These are phyloP conservation scores for Plasmodium knowlesi DNA, from an alignment of 169 alveolate species.

Conservation along the genomic window DNA sequence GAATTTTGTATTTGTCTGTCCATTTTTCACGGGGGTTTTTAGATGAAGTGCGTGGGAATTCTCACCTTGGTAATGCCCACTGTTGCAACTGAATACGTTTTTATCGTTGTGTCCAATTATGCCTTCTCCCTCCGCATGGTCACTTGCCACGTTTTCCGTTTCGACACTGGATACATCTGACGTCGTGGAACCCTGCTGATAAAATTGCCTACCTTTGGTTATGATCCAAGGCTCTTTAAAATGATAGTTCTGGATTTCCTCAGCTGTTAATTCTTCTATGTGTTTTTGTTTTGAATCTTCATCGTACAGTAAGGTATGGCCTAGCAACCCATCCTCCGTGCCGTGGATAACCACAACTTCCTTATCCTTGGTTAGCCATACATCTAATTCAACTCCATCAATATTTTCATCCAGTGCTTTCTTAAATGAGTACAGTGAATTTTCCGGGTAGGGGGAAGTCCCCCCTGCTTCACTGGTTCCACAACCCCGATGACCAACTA, in stretches of 20 bases:
- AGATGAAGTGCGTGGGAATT: not conserved
- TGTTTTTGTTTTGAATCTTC: not conserved
- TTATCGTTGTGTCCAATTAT: not conserved
- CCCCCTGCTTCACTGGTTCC: constrained; percentile 82
- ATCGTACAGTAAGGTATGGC: constrained; percentile 17
- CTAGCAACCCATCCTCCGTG: constrained; percentile 39
- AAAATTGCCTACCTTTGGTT: constrained; percentile 7
- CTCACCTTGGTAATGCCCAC: not conserved
- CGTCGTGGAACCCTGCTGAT: not conserved
- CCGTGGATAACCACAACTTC: constrained; percentile 84
- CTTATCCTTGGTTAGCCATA: constrained; percentile 78
- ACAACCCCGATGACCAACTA: constrained; percentile 85
- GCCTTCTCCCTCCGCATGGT: not conserved
- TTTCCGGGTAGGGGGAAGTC: constrained; percentile 78
- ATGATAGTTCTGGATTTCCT: constrained; percentile 43
- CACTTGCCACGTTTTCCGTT: not conserved
- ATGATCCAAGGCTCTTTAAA: constrained; percentile 64
- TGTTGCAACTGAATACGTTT: not conserved
- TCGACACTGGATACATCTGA: not conserved
- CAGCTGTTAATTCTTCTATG: constrained; percentile 57
- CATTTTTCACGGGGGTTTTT: not conserved
- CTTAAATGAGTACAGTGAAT: constrained; percentile 77
- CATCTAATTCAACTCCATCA: constrained; percentile 84
- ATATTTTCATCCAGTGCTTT: constrained; percentile 74
- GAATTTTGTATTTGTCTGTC: not conserved